Conservation (phyloP, 108 stramenopile genomes). For the Pseudonitzschia multiseries region DNA sequence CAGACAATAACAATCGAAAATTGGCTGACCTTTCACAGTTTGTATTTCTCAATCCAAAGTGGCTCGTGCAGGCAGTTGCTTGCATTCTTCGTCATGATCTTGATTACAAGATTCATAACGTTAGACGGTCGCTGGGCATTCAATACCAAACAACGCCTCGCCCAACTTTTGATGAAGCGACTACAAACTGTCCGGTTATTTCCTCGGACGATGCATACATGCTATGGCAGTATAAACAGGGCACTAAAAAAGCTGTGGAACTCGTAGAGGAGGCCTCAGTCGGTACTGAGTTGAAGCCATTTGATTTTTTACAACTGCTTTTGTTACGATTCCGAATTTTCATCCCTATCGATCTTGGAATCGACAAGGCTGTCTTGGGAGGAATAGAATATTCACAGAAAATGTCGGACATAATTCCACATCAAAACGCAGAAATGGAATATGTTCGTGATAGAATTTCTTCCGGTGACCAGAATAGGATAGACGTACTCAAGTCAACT, state of each 20-base stretch:
- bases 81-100: constrained; percentile 83
- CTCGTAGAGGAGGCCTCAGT: constrained; percentile 59
- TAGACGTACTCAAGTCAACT: constrained; percentile 38
- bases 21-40: constrained; percentile 63
- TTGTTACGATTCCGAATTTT: constrained; percentile 79
- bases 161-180: constrained; percentile 51
- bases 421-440: not conserved
- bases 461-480: too few relatives aligned
- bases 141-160: constrained; percentile 7
- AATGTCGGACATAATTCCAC: constrained; percentile 6
- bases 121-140: constrained; percentile 34
- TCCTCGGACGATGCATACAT: constrained; percentile 68
- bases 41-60: constrained; percentile 82
- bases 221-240: constrained; percentile 77
- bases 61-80: constrained; percentile 81
- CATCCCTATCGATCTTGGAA: constrained; percentile 81
- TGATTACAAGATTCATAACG: constrained; percentile 67
- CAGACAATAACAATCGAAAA: constrained; percentile 28
- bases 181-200: constrained; percentile 80
- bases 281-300: constrained; percentile 60
- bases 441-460: not conserved
- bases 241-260: constrained; percentile 79
- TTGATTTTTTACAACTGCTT: constrained; percentile 74
- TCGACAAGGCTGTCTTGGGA: constrained; percentile 74
- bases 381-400: constrained; percentile 64